Conservation (phyloP, 1,284 basidiomycete genomes). For the Papiliotrema nemorosa region DNA sequence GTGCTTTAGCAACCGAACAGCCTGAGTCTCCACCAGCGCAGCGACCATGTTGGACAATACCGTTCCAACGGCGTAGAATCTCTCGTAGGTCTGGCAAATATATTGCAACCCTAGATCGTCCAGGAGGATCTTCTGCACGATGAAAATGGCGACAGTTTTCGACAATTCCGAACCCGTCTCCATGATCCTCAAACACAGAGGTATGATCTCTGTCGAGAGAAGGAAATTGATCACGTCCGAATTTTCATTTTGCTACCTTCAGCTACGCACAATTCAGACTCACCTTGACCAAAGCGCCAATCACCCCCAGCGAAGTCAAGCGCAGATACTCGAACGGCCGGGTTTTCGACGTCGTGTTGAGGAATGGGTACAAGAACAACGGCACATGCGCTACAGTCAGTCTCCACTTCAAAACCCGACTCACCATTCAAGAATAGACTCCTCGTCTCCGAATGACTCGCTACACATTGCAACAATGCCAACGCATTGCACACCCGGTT, state of each 20-base stretch:
- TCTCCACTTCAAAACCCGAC: slow-evolving; percentile 17
- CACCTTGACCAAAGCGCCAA: slow-evolving; percentile 92
- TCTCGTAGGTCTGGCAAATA: slow-evolving; percentile 98
- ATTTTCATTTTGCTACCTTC: slow-evolving; percentile 89
- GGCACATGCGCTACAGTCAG: slow-evolving; percentile 80
- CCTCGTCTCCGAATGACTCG: slow-evolving; percentile 88
- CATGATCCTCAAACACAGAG: slow-evolving; percentile 98
- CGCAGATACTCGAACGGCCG: slow-evolving; percentile 98
- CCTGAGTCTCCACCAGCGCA: slow-evolving; percentile 94
- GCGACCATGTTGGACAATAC: slow-evolving; percentile 99
- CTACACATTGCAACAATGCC: slow-evolving; percentile 95
- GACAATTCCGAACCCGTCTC: slow-evolving; percentile 99
- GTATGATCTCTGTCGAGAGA: slow-evolving; percentile 98
- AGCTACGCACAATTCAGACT: slow-evolving; percentile 7
- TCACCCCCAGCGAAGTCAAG: slow-evolving; percentile 95
- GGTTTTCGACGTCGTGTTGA: slow-evolving; percentile 98
- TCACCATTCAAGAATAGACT: slow-evolving; percentile 85
- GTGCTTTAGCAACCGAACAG: slow-evolving; percentile 93
- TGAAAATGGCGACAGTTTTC: slow-evolving; percentile 99
- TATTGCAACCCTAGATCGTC: slow-evolving; percentile 98
- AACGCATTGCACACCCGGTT: slow-evolving; percentile 99
- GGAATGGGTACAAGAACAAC: slow-evolving; percentile 96
- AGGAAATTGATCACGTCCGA: slow-evolving; percentile 98
- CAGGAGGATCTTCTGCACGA: slow-evolving; percentile 97
- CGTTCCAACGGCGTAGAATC: slow-evolving; percentile 98